Evolutionary conservation across 2,329 filamentous ascomycete genomes (phyloP), one percentile per base, ranked within the genome.

Genomic region (Pyrenophora tritici-repentis): DNA sequence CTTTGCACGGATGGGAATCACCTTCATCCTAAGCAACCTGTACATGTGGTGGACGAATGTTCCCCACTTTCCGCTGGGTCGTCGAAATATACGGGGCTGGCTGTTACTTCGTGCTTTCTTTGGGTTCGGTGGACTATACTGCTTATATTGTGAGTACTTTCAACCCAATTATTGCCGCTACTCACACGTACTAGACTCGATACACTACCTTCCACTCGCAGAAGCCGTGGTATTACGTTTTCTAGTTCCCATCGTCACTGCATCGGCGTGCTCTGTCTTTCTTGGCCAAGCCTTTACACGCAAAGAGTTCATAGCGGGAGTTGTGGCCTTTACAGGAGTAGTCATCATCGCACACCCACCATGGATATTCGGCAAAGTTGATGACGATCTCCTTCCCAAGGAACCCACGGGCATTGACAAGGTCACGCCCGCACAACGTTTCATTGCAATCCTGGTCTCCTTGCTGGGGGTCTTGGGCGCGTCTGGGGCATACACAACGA

Each of bases 211-310:
- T 4, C 88, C 89, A 0, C 79, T 95, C 1, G 88, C 90, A 7
- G 90, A 95, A 67, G 89, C 90, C 2, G 92, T 89, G 0, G 90
- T 95, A 20, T 86, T 96, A 45, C 91, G 88, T 9, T 96, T 95
- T 67, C 79, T 96, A 6, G 83, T 87, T 0, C 91, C 91, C 0
- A 86, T 86, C 13, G 78, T 93, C 6, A 83, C 88, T 8, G 88
- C 88, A 42, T 89, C 90, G 73, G 80, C 86, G 13, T 94, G 89
- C 67, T 90, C 87, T 33, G 75, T 91, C 36, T 75, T 90, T 29
- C 79, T 85, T 31, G 82, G 83, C 38, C 88, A 94, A 61, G 85
- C 87, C 0, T 95, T 91, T 67, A 89, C 88, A 2, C 79, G 83
- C 18, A 81, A 81, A 13, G 89, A 94, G 68, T 86, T 89, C 66